Evolutionary conservation across 306 rosid genomes (phyloP).

Genomic region (barrel medic (Medicago truncatula)): DNA sequence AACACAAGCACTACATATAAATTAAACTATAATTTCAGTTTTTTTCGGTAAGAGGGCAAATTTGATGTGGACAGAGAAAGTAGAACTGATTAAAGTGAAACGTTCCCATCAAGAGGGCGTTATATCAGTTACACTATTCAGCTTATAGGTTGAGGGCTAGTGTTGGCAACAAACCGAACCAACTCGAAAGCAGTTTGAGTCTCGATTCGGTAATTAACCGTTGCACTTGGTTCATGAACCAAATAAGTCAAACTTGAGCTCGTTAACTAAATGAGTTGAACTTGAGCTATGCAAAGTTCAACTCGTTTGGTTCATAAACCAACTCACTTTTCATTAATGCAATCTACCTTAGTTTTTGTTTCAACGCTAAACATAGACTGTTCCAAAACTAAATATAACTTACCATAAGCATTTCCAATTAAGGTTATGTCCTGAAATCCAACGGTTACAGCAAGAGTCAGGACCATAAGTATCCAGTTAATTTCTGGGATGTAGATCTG

Average conservation of each 20-base stretch:
- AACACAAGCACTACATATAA: not conserved
- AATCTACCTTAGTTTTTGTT: not conserved
- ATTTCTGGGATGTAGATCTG: constrained; percentile 91
- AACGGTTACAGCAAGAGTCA: constrained; percentile 76
- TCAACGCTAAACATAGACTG: not conserved
- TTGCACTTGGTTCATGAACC: not conserved
- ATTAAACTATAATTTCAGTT: not conserved
- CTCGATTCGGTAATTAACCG: not conserved
- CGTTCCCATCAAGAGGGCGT: not conserved
- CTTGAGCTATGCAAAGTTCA: not conserved
- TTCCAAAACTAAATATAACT: constrained; percentile 9
- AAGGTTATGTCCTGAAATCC: constrained; percentile 81
- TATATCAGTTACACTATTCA: not conserved
- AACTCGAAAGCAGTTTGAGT: not conserved
- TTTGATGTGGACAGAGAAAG: not conserved
- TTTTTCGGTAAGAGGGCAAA: not conserved
- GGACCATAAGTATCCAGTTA: constrained; percentile 89
- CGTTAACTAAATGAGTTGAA: not conserved
- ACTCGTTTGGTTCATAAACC: not conserved
- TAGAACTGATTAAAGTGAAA: not conserved
- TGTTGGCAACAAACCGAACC: not conserved
- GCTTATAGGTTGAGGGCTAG: not conserved
- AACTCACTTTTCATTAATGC: not conserved
- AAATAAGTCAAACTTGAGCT: not conserved
- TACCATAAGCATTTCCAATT: constrained; percentile 88